phyloP scores from a whole-genome alignment of 2,329 filamentous ascomycete genomes.

The Fusarium aywerte region DNA sequence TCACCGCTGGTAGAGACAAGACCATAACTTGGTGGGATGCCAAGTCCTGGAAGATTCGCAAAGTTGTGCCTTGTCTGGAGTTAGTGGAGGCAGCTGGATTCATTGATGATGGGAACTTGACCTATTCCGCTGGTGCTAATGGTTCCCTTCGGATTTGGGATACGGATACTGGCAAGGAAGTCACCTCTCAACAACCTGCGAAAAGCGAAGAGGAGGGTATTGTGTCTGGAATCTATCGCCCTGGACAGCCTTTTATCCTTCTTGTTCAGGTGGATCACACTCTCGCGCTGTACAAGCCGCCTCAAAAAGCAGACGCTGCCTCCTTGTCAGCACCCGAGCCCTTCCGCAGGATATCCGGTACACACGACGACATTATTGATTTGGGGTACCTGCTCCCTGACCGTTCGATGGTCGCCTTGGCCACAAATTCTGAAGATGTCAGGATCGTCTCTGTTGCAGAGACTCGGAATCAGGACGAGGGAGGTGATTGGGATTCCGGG shows the following conservation, averaged over 20 bases:
- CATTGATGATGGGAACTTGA: slow-evolving; percentile 73
- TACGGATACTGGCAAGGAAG: slow-evolving; percentile 77
- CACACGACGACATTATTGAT: slow-evolving; percentile 98
- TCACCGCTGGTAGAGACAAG: slow-evolving; percentile 91
- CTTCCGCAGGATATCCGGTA: slow-evolving; percentile 87
- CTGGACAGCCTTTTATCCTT: slow-evolving; percentile 75
- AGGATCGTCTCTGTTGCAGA: slow-evolving; percentile 80
- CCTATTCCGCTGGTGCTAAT: slow-evolving; percentile 86
- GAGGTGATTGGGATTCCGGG: slow-evolving; percentile 37
- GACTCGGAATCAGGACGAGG: slow-evolving; percentile 40
- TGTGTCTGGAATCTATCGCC: slow-evolving; percentile 74
- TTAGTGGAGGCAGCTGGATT: slow-evolving; percentile 88
- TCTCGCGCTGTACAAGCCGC: slow-evolving; percentile 74
- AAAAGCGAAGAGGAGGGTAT: slow-evolving; percentile 74
- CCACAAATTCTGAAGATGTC: slow-evolving; percentile 94
- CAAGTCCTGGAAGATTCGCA: slow-evolving; percentile 82
- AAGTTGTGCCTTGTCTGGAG: slow-evolving; percentile 86
- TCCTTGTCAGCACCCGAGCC: slow-evolving; percentile 58
- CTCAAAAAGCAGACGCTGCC: slow-evolving; percentile 52
- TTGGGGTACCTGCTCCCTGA: slow-evolving; percentile 86
- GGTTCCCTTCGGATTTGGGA: slow-evolving; percentile 88
- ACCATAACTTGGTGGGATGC: slow-evolving; percentile 94
- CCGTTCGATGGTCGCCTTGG: slow-evolving; percentile 84
- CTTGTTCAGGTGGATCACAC: slow-evolving; percentile 92
- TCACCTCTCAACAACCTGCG: slow-evolving; percentile 76